Evolutionary conservation across 2,329 filamentous ascomycete species (phyloP).

Genomic region (Metarhizium sp.): DNA sequence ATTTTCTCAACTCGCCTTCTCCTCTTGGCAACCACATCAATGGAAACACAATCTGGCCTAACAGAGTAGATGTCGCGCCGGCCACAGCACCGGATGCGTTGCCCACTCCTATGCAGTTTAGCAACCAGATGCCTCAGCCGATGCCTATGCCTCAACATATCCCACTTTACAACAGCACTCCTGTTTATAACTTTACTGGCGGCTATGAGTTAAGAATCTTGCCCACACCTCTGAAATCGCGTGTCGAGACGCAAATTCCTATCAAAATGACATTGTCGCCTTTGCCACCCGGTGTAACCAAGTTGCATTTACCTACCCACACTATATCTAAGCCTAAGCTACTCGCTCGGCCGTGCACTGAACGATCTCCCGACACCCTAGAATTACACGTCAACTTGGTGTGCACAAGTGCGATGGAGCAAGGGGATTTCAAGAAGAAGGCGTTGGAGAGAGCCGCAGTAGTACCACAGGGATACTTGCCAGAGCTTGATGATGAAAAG

Average conservation of each 20-base stretch:
- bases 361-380: conserved; percentile 61
- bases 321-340: conserved; percentile 94
- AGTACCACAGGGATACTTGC: conserved; percentile 27
- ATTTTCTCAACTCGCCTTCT: conserved; percentile 39
- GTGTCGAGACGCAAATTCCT: conserved; percentile 93
- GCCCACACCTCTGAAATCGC: conserved; percentile 68
- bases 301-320: conserved; percentile 77
- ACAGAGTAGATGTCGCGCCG: conserved; percentile 16
- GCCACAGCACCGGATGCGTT: conserved; percentile 14
- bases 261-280: conserved; percentile 72
- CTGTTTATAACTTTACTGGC: conserved; percentile 21
- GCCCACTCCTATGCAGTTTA: conserved; percentile 17
- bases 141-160: conserved; percentile 23
- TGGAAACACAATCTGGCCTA: conserved; percentile 26
- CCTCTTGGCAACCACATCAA: conserved; percentile 27
- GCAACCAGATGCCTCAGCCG: conserved; percentile 16
- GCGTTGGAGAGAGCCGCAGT: conserved; percentile 52
- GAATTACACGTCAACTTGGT: conserved; percentile 77
- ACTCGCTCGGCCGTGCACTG: conserved; percentile 60
- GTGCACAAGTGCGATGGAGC: conserved; percentile 85
- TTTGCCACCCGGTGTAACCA: conserved; percentile 65
- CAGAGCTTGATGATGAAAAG: conserved; percentile 45
- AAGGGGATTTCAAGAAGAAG: conserved; percentile 53
- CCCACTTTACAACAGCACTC: conserved; percentile 14
- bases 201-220: conserved; percentile 47